Conservation (phyloP, 169 alveolate species). For the Theileria parva region DNA sequence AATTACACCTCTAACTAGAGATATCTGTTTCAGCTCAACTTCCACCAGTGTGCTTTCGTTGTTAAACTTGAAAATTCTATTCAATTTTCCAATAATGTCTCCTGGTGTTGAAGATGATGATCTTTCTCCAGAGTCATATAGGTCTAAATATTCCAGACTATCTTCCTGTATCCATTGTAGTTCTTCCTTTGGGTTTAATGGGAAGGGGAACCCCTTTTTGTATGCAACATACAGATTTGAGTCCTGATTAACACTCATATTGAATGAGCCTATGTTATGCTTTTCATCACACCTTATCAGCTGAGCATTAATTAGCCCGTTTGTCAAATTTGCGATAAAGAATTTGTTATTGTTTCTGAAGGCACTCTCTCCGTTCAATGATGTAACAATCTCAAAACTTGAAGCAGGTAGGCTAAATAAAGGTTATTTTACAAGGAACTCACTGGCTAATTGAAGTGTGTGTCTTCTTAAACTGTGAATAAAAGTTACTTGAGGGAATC, state of each 20-base stretch:
- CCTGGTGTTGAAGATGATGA: conserved; percentile 5
- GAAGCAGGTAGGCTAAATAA: conserved; percentile 65
- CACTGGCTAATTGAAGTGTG: conserved; percentile 67
- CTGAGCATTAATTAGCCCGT: conserved; percentile 61
- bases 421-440: conserved; percentile 38
- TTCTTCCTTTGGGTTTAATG: conserved; percentile 55
- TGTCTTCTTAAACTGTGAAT: conserved; percentile 44
- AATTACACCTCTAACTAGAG: conserved; percentile 22
- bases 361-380: conserved; percentile 59
- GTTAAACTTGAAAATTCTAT: conserved; percentile 12
- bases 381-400: conserved; percentile 55
- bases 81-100: conserved; percentile 27
- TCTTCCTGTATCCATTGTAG: conserved; percentile 56
- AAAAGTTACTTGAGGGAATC: conserved; percentile 32
- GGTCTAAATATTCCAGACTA: conserved; percentile 35
- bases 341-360: conserved; percentile 54
- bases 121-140: conserved; percentile 2
- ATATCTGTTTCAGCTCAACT: conserved; percentile 20
- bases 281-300: conserved; percentile 56
- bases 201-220: conserved; percentile 41
- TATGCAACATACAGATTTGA: conserved; percentile 71
- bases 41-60: conserved; percentile 8
- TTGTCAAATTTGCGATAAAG: conserved; percentile 68
- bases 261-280: conserved; percentile 49
- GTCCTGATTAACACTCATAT: conserved; percentile 63